Base-by-base conservation (phyloP, 495 filamentous ascomycete species). In the Thozetella sp. region DNA sequence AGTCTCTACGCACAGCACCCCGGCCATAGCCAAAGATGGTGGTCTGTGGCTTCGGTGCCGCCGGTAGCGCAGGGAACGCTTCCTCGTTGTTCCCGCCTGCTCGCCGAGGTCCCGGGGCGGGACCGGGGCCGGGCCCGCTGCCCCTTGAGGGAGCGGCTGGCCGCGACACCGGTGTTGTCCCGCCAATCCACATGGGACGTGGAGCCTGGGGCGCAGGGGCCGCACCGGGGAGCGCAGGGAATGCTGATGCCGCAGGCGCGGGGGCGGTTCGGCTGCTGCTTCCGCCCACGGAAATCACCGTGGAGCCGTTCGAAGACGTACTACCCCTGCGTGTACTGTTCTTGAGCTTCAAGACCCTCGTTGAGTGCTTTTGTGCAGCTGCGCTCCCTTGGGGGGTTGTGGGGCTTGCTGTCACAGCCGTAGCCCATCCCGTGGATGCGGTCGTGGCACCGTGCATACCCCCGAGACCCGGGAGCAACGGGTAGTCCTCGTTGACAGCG, bases 401-500 rank as follows among this genome's bases (percentile, higher is more conserved):
- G 1, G 76, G 67, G 3, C 75, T 72, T 3, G 77, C 73, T 1
- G 80, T 69, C 0, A 83, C 81, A 0, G 79, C 80, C 1, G 73
- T 72, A 0, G 79, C 82, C 83, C 83, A 86, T 12, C 80, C 81
- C 25, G 72, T 76, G 22, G 67, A 75, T 0, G 81, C 69, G 0
- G 76, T 79, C 0, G 78, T 78, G 4, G 72, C 75, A 12, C 79
- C 76, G 34, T 70, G 78, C 73, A 86, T 78, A 52, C 89, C 89
- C 51, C 84, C 80, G 1, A 91, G 79, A 0, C 88, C 86, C 2
- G 93, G 93, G 0, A 99, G 83, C 0, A 91, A 90, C 0, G 95
- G 95, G 67, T 97, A 99, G 73, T 99, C 94, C 73, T 97, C 95
- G 64, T 97, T 94, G 66, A 94, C 92, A 11, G 92, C 93, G 15